Conservation (phyloP, 306 rosid genomes). For the Cucurbita ficifolia region DNA sequence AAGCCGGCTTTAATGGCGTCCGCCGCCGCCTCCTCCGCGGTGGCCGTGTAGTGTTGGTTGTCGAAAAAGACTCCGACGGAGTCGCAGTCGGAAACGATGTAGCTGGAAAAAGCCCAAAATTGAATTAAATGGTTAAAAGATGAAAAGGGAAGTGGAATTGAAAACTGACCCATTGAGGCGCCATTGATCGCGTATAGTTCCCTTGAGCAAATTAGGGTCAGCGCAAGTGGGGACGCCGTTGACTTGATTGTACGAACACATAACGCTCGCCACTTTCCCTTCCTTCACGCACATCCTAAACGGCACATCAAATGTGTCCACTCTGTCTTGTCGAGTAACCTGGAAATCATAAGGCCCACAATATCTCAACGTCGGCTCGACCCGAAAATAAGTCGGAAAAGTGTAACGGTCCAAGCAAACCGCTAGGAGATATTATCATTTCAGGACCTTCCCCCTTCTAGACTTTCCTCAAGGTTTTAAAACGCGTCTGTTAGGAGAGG, state of each 20-base stretch:
- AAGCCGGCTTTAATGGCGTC: slow-evolving; percentile 91
- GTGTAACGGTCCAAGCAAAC: too few species aligned
- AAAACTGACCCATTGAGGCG: slow-evolving; percentile 52
- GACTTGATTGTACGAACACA: slow-evolving; percentile 92
- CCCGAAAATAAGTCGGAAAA: too few species aligned
- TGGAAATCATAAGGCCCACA: not conserved
- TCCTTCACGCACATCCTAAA: slow-evolving; percentile 82
- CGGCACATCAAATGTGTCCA: slow-evolving; percentile 78
- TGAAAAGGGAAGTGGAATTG: too few species aligned
- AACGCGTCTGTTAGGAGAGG: too few species aligned
- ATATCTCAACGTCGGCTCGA: too few species aligned
- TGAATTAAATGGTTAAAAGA: too few species aligned
- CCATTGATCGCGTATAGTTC: slow-evolving; percentile 62
- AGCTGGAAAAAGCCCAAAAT: slow-evolving; percentile 20
- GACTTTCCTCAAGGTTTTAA: too few species aligned
- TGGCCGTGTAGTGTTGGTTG: slow-evolving; percentile 59
- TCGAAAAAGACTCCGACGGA: slow-evolving; percentile 61
- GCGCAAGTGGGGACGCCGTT: slow-evolving; percentile 97
- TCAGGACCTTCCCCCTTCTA: too few species aligned
- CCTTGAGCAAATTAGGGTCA: slow-evolving; percentile 69
- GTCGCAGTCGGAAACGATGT: slow-evolving; percentile 89
- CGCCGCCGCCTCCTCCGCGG: slow-evolving; percentile 90
- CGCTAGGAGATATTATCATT: too few species aligned
- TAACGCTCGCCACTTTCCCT: slow-evolving; percentile 81
- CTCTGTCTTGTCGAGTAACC: slow-evolving; percentile 88